Conservation (phyloP, 805 yeast genomes). For the Hanseniaspora guilliermondii region DNA sequence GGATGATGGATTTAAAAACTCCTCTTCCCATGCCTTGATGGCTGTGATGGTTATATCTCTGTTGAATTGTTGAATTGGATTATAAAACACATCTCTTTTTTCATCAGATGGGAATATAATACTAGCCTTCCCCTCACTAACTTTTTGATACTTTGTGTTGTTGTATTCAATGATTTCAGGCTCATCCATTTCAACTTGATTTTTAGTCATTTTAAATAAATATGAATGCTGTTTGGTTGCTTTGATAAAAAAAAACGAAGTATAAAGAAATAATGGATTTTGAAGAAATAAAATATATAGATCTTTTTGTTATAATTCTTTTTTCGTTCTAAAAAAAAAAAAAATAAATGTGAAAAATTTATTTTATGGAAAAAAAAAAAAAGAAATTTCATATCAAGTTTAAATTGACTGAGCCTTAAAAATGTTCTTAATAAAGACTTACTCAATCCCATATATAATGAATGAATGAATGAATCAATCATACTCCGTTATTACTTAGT, state of each 20-base stretch:
- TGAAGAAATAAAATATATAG: too few relatives aligned
- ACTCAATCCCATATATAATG: neutral
- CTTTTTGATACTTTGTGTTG: constrained; percentile 18
- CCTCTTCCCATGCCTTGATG: constrained; percentile 72
- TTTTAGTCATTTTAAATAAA: neutral
- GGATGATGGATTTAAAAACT: constrained; percentile 30
- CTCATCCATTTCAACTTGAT: constrained; percentile 18
- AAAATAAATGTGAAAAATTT: neutral
- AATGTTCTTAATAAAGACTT: neutral
- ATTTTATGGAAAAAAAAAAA: neutral
- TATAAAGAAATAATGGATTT: neutral
- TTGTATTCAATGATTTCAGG: constrained; percentile 28
- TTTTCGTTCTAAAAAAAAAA: neutral
- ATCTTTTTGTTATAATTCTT: neutral
- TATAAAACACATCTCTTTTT: constrained; percentile 64
- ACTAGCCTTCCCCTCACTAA: constrained; percentile 70
- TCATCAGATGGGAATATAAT: constrained; percentile 72
- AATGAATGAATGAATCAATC: neutral
- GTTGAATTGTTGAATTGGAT: constrained; percentile 93
- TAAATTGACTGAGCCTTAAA: neutral
- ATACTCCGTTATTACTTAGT: neutral
- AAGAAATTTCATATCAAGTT: neutral
- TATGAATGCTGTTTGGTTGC: neutral
- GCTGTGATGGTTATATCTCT: constrained; percentile 79
- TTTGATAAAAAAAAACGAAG: neutral